Percentiles rank a stretch among this genome's conserved stretches.
Conservation (phyloP, 192 early-diverging fungal genomes). For the Backusella tuberculispora region DNA sequence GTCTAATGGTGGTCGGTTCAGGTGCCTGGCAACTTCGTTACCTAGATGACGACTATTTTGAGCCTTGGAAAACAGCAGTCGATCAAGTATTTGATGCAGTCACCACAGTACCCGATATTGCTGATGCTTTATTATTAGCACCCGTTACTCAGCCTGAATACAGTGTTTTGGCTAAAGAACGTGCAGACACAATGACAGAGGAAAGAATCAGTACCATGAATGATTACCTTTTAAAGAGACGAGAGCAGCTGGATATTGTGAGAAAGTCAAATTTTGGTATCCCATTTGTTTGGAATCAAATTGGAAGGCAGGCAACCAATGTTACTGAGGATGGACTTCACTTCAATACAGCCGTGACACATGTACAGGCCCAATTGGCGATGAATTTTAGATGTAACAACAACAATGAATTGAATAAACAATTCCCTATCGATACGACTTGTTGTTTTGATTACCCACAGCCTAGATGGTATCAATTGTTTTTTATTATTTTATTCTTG, state of each 20-base stretch:
- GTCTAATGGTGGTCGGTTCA: slow-evolving; percentile 52
- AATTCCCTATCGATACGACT: slow-evolving; percentile 54
- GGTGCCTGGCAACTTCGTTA: slow-evolving; percentile 74
- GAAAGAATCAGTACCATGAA: slow-evolving; percentile 59
- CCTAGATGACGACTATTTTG: slow-evolving; percentile 45
- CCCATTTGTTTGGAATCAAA: slow-evolving; percentile 53
- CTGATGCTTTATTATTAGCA: slow-evolving; percentile 38
- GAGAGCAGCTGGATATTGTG: neutral
- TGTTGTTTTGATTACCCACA: slow-evolving; percentile 64
- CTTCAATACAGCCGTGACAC: slow-evolving; percentile 53
- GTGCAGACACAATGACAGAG: slow-evolving; percentile 47
- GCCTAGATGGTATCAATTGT: slow-evolving; percentile 47
- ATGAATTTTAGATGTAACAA: slow-evolving; percentile 71
- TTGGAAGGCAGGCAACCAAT: slow-evolving; percentile 26
- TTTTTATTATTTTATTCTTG: slow-evolving; percentile 46
- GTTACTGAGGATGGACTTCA: slow-evolving; percentile 75
- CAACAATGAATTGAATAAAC: slow-evolving; percentile 34
- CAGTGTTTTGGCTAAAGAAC: slow-evolving; percentile 46
- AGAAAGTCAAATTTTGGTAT: slow-evolving; percentile 41
- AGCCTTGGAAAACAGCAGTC: slow-evolving; percentile 49
- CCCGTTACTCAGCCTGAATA: slow-evolving; percentile 49
- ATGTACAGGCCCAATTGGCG: slow-evolving; percentile 55
- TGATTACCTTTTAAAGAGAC: slow-evolving; percentile 48
- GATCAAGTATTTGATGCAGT: slow-evolving; percentile 41
- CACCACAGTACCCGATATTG: slow-evolving; percentile 36